Base-by-base conservation (phyloP, 2,329 filamentous ascomycete species). In the Fusarium piperis region DNA sequence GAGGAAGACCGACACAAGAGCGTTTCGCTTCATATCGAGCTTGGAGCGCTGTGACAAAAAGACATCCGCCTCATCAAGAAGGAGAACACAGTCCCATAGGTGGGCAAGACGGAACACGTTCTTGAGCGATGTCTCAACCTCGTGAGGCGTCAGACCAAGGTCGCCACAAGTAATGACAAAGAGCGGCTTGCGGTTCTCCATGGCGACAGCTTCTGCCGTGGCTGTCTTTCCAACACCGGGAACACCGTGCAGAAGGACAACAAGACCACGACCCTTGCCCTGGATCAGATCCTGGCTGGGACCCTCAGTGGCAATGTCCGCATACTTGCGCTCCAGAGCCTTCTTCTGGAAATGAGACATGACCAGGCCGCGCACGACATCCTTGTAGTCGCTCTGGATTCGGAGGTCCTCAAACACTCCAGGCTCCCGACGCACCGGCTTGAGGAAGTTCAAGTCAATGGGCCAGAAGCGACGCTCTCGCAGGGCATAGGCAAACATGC, bases 91-190 rank as follows among this genome's bases (percentile, higher is more conserved):
- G 18, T 81, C 79, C 82, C 82, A 84, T 0, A 81, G 64, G 46
- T 82, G 77, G 0, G 83, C 83, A 0, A 83, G 78, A 1, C 80
- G 79, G 76, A 86, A 85, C 8, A 85, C 81, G 3, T 84, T 79
- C 69, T 79, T 81, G 1, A 86, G 77, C 1, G 76, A 79, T 0
- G 65, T 65, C 73, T 86, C 84, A 2, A 86, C 82, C 2, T 83
- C 79, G 4, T 78, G 69, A 0, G 85, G 81, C 0, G 80, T 82
- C n/a, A 83, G 74, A 15, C 84, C 83, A 0, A 85, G 79, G 62
- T 87, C 84, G 51, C 85, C 85, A 12, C 84, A 86, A 0, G 85
- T 87, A 59, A 88, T 85, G 9, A 81, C 79, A 48, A 86, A 86
- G 2, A 87, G 75, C 0, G 85, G 85, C 74, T 83, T 84, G 41